phyloP scores from a whole-genome alignment of 495 filamentous ascomycete genomes.

The Penicillium desertorum region DNA sequence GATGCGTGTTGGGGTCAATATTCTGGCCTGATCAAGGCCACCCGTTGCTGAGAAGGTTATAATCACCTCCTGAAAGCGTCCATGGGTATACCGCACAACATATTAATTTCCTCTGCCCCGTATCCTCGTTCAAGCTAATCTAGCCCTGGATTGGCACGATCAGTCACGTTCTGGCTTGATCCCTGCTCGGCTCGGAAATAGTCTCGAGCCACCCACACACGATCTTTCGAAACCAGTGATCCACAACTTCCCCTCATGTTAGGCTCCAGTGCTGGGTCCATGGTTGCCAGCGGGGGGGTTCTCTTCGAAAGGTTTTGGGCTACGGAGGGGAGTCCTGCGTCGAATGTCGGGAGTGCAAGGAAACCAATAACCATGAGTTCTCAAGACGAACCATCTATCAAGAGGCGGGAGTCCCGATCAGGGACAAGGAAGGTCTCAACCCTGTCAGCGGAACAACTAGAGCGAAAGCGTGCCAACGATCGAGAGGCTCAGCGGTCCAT shows the following conservation, averaged over 20 bases:
- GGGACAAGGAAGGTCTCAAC: constrained; percentile 60
- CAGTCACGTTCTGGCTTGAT: constrained; percentile 4
- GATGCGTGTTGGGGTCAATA: neutral
- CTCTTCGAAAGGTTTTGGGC: constrained; percentile 16
- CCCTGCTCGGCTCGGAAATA: constrained; percentile 18
- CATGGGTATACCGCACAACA: neutral
- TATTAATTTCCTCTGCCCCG: neutral
- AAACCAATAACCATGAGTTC: constrained; percentile 22
- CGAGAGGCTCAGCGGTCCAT: constrained; percentile 64
- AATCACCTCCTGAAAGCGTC: neutral
- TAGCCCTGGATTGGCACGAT: constrained; percentile 10
- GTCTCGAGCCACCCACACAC: constrained; percentile 11
- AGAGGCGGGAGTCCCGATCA: constrained; percentile 51
- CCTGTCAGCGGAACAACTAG: constrained; percentile 58
- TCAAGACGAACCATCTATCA: constrained; percentile 18
- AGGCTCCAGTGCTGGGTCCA: constrained; percentile 12
- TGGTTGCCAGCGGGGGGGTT: constrained; percentile 20
- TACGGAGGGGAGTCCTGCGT: constrained; percentile 4
- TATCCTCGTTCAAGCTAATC: neutral
- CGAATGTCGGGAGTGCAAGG: constrained; percentile 9
- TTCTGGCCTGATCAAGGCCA: constrained; percentile 12
- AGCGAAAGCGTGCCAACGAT: constrained; percentile 63
- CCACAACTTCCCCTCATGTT: constrained; percentile 17
- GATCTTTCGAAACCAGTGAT: constrained; percentile 4
- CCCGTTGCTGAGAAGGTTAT: neutral